Conservation (phyloP, 2,329 filamentous ascomycete species). For the Aureobasidium sp. region DNA sequence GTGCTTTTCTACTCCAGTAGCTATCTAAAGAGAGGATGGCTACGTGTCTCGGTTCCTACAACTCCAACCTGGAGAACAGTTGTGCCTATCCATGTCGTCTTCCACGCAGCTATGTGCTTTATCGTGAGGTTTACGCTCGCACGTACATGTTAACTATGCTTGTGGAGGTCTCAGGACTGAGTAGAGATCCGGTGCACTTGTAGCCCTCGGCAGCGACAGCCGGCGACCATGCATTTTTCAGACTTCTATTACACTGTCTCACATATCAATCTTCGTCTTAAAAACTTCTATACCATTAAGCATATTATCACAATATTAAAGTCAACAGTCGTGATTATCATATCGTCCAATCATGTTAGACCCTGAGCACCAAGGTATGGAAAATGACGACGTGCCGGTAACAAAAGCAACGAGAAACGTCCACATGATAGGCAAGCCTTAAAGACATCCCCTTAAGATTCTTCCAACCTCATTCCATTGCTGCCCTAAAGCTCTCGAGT, state of each 20-base stretch:
- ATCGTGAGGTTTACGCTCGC: no score
- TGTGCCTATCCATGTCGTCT: no score
- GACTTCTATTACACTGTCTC: not conserved
- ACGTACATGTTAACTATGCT: no score
- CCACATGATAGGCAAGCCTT: not conserved
- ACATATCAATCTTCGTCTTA: not conserved
- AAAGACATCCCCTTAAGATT: not conserved
- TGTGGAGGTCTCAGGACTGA: not conserved
- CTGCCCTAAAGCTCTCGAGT: not conserved
- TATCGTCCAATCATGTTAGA: not conserved
- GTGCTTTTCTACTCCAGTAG: no score
- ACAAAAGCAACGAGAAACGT: constrained; percentile 10
- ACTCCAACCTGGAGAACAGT: no score
- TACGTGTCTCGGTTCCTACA: no score
- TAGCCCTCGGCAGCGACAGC: not conserved
- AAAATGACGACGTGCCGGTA: constrained; percentile 2
- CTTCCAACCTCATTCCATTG: not conserved
- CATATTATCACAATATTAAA: not conserved
- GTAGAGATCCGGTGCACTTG: constrained; percentile 4
- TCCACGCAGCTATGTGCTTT: no score
- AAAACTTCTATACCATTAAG: not conserved
- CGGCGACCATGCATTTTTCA: not conserved
- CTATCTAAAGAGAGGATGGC: no score
- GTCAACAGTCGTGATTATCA: not conserved
- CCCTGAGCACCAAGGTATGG: not conserved